These are phyloP conservation scores for Fusarium nurragi DNA, from an alignment of 2,329 filamentous ascomycete genomes.

Conservation along the genomic window DNA sequence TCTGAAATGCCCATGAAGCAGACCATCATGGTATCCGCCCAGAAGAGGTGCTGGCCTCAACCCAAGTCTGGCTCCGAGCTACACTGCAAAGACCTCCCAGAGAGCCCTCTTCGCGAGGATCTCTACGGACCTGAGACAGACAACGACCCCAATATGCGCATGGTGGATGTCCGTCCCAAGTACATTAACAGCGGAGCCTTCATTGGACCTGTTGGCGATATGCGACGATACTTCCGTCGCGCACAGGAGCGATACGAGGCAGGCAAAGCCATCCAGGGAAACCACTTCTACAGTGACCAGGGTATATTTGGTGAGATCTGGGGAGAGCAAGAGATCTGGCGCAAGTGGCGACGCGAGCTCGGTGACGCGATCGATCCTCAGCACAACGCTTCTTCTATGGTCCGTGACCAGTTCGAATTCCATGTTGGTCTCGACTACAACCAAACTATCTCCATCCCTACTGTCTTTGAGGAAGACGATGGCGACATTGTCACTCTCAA, in stretches of 20 bases:
- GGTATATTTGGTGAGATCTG: slow-evolving; percentile 45
- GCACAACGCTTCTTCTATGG: slow-evolving; percentile 12
- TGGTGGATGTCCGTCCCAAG: slow-evolving; percentile 35
- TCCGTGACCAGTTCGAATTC: slow-evolving; percentile 36
- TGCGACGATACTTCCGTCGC: slow-evolving; percentile 39
- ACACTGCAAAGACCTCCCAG: slow-evolving; percentile 33
- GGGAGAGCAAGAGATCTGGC: slow-evolving; percentile 43
- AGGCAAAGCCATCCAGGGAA: slow-evolving; percentile 12
- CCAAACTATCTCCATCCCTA: slow-evolving; percentile 37
- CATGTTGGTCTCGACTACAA: slow-evolving; percentile 39
- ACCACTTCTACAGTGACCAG: slow-evolving; percentile 42
- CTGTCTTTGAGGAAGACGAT: slow-evolving; percentile 36
- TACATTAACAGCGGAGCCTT: slow-evolving; percentile 45
- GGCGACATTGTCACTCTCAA: slow-evolving; percentile 33
- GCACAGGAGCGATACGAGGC: slow-evolving; percentile 35
- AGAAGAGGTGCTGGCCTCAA: slow-evolving; percentile 39
- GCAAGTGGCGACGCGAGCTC: slow-evolving; percentile 25
- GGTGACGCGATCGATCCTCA: slow-evolving; percentile 4
- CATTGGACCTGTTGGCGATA: slow-evolving; percentile 43
- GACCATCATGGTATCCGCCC: slow-evolving; percentile 38
- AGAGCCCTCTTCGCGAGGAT: slow-evolving; percentile 30
- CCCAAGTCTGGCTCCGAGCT: slow-evolving; percentile 20
- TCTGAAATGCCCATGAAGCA: slow-evolving; percentile 35
- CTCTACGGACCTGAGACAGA: slow-evolving; percentile 38
- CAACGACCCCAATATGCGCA: slow-evolving; percentile 9